phyloP scores from a whole-genome alignment of 192 early-diverging fungal species.

The Dissophora globulifera region DNA sequence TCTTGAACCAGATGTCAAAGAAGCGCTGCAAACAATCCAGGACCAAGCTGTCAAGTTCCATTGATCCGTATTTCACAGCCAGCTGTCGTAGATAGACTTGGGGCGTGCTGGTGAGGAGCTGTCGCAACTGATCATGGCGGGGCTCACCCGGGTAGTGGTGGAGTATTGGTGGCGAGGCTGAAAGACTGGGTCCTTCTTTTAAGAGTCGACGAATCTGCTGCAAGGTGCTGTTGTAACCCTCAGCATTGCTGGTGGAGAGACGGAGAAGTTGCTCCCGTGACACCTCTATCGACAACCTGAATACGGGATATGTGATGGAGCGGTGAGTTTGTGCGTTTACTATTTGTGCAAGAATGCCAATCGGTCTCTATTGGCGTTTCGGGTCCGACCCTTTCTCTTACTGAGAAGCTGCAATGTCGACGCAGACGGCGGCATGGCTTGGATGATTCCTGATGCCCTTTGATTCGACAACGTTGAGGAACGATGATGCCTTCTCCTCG shows the following conservation, averaged over 20 bases:
- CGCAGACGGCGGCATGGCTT: conserved; percentile 46
- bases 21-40: conserved; percentile 37
- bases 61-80: conserved; percentile 36
- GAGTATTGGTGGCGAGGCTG: not conserved
- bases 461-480: conserved; percentile 33
- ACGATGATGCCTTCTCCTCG: conserved; percentile 39
- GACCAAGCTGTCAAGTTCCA: conserved; percentile 31
- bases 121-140: conserved; percentile 8
- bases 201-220: conserved; percentile 15
- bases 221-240: conserved; percentile 22
- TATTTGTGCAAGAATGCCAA: too few species aligned
- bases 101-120: not conserved
- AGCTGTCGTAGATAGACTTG: conserved; percentile 25
- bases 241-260: too few species aligned
- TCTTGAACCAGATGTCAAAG: conserved; percentile 22
- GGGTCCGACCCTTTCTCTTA: too few species aligned
- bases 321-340: too few species aligned
- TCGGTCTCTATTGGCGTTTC: too few species aligned
- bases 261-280: conserved; percentile 25
- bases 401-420: conserved; percentile 44
- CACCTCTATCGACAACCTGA: conserved; percentile 37
- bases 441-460: conserved; percentile 40
- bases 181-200: conserved; percentile 8
- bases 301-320: too few species aligned
- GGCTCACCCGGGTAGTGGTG: not conserved